Percentiles rank a stretch among this genome's conserved stretches.
Evolutionary conservation across 1,284 basidiomycete genomes (phyloP).

Genomic region (Microbotryum lychnidis-dioicae): DNA sequence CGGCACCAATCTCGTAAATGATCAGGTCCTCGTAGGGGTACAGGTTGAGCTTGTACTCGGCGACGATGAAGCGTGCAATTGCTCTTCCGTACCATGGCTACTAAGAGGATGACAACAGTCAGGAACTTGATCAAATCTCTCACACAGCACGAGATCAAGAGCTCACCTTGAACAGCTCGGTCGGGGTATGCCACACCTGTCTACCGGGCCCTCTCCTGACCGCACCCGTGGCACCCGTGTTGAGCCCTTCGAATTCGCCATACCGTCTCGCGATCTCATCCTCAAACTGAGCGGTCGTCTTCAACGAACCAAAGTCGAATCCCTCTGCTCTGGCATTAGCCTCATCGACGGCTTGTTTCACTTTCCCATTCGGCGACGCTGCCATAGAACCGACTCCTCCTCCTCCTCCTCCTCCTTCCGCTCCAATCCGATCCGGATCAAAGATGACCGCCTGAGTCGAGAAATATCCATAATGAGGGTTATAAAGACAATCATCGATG

Average conservation of each 20-base stretch:
- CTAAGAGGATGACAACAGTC: not conserved
- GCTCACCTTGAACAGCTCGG: constrained; percentile 88
- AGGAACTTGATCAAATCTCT: not conserved
- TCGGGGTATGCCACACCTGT: constrained; percentile 98
- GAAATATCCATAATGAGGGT: constrained; percentile 96
- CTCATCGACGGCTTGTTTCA: constrained; percentile 34
- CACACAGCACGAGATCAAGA: not conserved
- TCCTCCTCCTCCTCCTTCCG: constrained; percentile 4
- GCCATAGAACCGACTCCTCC: not conserved
- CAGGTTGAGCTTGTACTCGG: constrained; percentile 85
- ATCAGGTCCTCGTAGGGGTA: constrained; percentile 92
- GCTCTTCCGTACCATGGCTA: constrained; percentile 92
- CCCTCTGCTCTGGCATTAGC: constrained; percentile 30
- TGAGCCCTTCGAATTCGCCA: constrained; percentile 50
- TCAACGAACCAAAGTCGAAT: constrained; percentile 64
- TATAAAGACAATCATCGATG: constrained; percentile 94
- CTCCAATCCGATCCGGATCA: constrained; percentile 47
- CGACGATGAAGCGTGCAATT: constrained; percentile 76
- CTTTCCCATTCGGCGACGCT: constrained; percentile 35
- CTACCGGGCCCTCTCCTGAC: constrained; percentile 60
- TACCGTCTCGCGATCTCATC: constrained; percentile 69
- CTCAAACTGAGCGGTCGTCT: constrained; percentile 69
- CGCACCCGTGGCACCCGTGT: constrained; percentile 33
- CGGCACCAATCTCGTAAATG: constrained; percentile 95
- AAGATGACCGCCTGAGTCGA: constrained; percentile 83